Base-by-base conservation (phyloP, 108 stramenopile species). In the Halocafeteria seosinensis region DNA sequence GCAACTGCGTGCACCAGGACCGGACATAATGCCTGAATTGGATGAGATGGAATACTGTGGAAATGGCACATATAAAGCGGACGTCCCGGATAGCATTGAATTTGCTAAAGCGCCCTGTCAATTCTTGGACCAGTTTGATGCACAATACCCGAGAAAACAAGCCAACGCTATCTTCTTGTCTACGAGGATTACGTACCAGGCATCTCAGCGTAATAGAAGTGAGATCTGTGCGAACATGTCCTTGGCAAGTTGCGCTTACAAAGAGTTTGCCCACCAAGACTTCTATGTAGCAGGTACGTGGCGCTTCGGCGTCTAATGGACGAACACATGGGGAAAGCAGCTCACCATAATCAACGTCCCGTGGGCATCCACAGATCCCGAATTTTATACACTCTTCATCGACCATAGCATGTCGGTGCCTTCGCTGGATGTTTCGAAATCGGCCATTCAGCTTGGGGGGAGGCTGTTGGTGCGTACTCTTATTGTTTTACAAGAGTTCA, bases 331-430 rank as follows among this genome's bases (percentile, higher is more conserved):
- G n/a, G n/a, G n/a, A n/a, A n/a, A n/a, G n/a, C n/a, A n/a, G n/a
- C 42, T n/a, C 42, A 59, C n/a, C 57, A 17, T n/a, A 2, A 17
- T 12, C 12, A 3, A 27, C 34, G n/a, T 5, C 2, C 17, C 57
- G 27, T 59, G 36, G 34, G 34, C n/a, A 33, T 2, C 36, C 2
- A 2, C 11, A 4, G 57, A 28, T 12, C 5, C 57, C 13, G n/a
- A 8, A 13, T n/a, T 59, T 11, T 6, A 35, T 35, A 59, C 57
- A 35, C 27, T 59, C 34, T 28, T 26, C 27, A 59, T 59, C 57
- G 57, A 59, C 57, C 57, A 59, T n/a, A 59, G 34, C 57, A 59
- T 59, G 57, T 24, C 6, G 17, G 57, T 59, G 27, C 57, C 57
- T 12, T 2, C 17, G 28, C 28, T 30, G 2, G 17, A 59, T 13